Evolutionary conservation across 2,329 filamentous ascomycete genomes (phyloP).

Genomic region (Fusarium chaquense): DNA sequence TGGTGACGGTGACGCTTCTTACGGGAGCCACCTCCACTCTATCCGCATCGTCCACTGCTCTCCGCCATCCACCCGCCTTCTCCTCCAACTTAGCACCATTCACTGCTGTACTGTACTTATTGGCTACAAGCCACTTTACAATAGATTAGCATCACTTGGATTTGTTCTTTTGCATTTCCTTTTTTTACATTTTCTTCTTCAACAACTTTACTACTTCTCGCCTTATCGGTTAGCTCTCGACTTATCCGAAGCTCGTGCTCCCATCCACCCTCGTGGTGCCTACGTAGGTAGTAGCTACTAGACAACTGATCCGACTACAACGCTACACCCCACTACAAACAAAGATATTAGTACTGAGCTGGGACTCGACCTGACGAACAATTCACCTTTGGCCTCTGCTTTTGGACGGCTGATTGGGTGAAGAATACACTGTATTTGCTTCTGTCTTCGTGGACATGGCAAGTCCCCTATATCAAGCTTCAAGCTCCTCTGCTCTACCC

Average conservation of each 20-base stretch:
- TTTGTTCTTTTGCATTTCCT: constrained; percentile 8
- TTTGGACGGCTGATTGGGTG: constrained; percentile 16
- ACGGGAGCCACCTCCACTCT: constrained; percentile 45
- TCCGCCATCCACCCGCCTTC: constrained; percentile 40
- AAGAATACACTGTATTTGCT: constrained; percentile 4
- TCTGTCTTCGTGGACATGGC: constrained; percentile 42
- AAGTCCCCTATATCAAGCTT: constrained; percentile 43
- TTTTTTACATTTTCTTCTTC: background rate
- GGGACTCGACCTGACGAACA: constrained; percentile 26
- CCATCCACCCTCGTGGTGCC: constrained; percentile 26
- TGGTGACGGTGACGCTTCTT: constrained; percentile 46
- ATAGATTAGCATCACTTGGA: constrained; percentile 23
- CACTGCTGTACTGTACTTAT: constrained; percentile 14
- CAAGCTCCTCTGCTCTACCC: constrained; percentile 38
- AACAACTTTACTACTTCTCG: constrained; percentile 2
- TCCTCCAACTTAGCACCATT: constrained; percentile 19
- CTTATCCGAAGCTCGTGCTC: constrained; percentile 33
- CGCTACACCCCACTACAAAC: constrained; percentile 34
- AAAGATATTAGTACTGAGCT: background rate
- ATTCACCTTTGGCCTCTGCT: constrained; percentile 12
- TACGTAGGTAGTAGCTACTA: background rate
- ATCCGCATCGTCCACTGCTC: constrained; percentile 40
- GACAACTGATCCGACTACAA: constrained; percentile 25
- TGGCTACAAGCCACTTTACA: constrained; percentile 34
- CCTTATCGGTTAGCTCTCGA: constrained; percentile 8